Evolutionary conservation across 441 rosid genomes (phyloP).

Genomic region (Erodium trifolium): DNA sequence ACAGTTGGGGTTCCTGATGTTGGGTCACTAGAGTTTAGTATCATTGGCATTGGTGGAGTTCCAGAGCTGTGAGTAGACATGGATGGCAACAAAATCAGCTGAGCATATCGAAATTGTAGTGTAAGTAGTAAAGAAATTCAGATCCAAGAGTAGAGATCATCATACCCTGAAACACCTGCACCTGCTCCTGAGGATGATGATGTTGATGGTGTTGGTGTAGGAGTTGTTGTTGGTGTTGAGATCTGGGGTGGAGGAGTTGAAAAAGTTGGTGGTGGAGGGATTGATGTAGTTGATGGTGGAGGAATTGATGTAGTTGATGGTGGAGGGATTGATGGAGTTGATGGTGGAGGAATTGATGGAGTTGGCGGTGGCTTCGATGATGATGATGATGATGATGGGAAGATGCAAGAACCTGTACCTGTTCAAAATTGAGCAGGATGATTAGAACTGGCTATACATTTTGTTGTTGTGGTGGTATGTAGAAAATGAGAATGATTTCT

Average conservation of each 20-base stretch:
- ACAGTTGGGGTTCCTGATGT: constrained; percentile 30
- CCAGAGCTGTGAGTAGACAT: constrained; percentile 39
- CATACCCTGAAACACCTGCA: constrained; percentile 35
- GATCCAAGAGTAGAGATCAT: constrained; percentile 5
- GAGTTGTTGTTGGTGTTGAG: constrained; percentile 20
- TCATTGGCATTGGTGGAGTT: constrained; percentile 43
- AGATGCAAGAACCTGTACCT: constrained; percentile 83
- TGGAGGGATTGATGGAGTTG: no score
- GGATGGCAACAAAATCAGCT: neutral
- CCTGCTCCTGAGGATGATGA: constrained; percentile 32
- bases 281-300: no score
- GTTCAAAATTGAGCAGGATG: constrained; percentile 15
- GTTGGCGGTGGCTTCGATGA: constrained; percentile 14
- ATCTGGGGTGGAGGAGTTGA: constrained; percentile 17
- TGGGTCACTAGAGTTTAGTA: constrained; percentile 53
- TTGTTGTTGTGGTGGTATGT: neutral
- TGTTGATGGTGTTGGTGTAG: constrained; percentile 10
- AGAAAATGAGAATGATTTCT: constrained; percentile 20
- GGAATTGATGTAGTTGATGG: no score
- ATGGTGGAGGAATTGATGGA: no score
- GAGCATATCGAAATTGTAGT: neutral
- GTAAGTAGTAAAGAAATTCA: constrained; percentile 7
- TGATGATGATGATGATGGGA: constrained; percentile 42
- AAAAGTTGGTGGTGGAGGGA: constrained; percentile 8
- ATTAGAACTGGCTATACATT: constrained; percentile 10